Base-by-base conservation (phyloP, 1,139 yeast species). In the Magnusiomyces ingens region DNA sequence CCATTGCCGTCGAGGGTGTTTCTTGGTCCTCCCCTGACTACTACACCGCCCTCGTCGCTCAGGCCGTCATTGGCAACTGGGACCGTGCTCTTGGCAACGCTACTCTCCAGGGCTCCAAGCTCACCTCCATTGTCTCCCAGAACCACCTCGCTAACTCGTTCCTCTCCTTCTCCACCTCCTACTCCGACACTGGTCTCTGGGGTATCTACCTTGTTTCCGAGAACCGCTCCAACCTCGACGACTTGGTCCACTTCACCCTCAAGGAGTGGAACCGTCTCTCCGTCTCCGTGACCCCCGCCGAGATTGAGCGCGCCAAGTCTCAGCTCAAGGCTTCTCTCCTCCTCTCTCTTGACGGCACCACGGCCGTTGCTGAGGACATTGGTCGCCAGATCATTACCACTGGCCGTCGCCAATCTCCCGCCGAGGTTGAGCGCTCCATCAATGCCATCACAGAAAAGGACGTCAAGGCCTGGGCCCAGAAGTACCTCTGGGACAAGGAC, bases 101-200 rank as follows among this genome's bases (percentile, higher is more conserved):
- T 57, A 89, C 95, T 1, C 82, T 80, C 76, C 85, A 88, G 69
- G 93, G 96, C 70, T 82, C 96, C 60, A 89, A 89, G 75, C 80
- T 93, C 67, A 81, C 95, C 58, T 82, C 84, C 67, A 78, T 84
- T 19, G 83, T 84, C 35, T 84, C 91, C 17, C 85, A 88, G 43
- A 80, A 86, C 58, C 80, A 84, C 52, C 75, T 90, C 57, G 97
- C 97, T 52, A 93, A 93, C 71, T 86, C 96, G 3, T 93, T 85
- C 73, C 85, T 90, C 95, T 90, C 97, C 2, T 93, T 91, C 72
- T 88, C 96, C 29, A 94, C 99, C 3, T 88, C 96, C 1, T 93
- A 93, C 72, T 93, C 96, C 10, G 99, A 93, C 71, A 87, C 97
- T 5, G 99, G 99, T 2, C 75, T 93, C 54, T 90, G 97, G 96